Percentiles rank a stretch among this genome's conserved stretches.
Evolutionary conservation across 495 filamentous ascomycete genomes (phyloP).

Genomic region (Annulohypoxylon stygium): DNA sequence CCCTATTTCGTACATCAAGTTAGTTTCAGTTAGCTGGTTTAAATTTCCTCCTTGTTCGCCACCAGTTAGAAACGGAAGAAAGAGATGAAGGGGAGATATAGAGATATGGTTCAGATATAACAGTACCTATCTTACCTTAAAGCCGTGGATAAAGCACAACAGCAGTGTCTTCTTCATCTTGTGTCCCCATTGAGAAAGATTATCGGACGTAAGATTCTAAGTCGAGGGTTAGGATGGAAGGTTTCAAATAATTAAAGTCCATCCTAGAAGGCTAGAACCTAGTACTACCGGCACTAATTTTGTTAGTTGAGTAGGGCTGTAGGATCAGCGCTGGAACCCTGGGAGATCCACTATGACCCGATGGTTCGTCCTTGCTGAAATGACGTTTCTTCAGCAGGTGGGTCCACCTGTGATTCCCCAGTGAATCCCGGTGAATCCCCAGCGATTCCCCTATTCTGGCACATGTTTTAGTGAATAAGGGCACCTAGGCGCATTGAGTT

Average conservation of each 20-base stretch:
- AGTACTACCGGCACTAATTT: background rate
- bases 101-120: background rate
- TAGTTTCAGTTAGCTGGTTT: background rate
- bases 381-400: conserved; percentile 40
- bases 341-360: conserved; percentile 26
- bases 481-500: conserved; percentile 13
- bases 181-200: conserved; percentile 46
- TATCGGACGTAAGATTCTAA: conserved; percentile 17
- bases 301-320: conserved; percentile 30
- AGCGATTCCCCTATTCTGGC: conserved; percentile 6
- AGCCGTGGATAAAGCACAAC: conserved; percentile 95
- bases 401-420: conserved; percentile 1
- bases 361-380: conserved; percentile 35
- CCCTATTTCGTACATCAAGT: background rate
- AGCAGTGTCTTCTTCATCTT: conserved; percentile 91
- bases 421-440: too few species aligned
- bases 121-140: conserved; percentile 75
- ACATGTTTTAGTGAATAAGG: background rate
- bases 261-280: background rate
- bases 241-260: background rate
- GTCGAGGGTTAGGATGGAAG: background rate
- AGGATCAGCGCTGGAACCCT: conserved; percentile 27
- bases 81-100: background rate
- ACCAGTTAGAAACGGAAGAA: background rate
- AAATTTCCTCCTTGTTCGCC: conserved; percentile 71